Conservation (phyloP, 202 grass and related monocot genomes). For the Musa balbisiana region DNA sequence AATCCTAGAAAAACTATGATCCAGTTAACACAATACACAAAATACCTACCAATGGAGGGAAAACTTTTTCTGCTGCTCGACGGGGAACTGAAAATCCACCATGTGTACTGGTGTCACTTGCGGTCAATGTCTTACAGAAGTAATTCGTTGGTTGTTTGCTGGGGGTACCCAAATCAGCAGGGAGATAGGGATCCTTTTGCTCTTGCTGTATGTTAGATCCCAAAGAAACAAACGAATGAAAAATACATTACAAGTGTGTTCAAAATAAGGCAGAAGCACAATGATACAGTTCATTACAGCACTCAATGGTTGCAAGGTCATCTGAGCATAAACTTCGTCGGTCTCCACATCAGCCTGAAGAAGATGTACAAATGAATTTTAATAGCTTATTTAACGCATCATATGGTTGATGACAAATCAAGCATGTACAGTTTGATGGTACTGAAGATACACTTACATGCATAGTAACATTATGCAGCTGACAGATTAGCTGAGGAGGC, state of each 20-base stretch:
- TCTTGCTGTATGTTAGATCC: conserved; percentile 1
- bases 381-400: not conserved
- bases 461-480: conserved; percentile 25
- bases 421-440: not conserved
- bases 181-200: conserved; percentile 21
- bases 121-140: conserved; percentile 24
- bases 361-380: not conserved
- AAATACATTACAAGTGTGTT: not conserved
- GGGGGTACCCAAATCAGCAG: conserved; percentile 16
- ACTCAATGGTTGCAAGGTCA: conserved; percentile 21
- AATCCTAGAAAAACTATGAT: not conserved
- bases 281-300: not conserved
- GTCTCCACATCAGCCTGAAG: conserved; percentile 14
- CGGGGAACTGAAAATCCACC: conserved; percentile 26
- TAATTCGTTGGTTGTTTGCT: conserved; percentile 25
- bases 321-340: conserved; percentile 24
- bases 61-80: conserved; percentile 21
- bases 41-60: conserved; percentile 14
- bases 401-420: not conserved
- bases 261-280: not conserved
- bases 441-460: conserved; percentile 9
- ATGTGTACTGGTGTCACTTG: conserved; percentile 24
- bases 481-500: conserved; percentile 22
- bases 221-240: not conserved
- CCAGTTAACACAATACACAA: too few species aligned